Percentiles rank a stretch among this genome's conserved stretches.
Conservation (phyloP, 106 monocot species). For the Narthecium ossifragum region DNA sequence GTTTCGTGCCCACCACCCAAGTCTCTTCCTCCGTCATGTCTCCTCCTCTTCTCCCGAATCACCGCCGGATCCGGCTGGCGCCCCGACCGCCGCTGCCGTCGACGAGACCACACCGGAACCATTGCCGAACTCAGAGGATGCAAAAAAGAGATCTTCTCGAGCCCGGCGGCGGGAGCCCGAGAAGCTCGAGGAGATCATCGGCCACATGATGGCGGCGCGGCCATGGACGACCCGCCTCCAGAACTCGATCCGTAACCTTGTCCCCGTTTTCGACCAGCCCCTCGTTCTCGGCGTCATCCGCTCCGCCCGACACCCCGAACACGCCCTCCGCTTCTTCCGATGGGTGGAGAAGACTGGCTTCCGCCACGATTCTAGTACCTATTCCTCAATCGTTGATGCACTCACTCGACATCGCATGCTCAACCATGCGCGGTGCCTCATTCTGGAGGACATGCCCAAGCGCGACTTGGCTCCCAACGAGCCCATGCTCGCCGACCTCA, state of each 20-base stretch:
- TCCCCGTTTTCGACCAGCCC: constrained; percentile 44
- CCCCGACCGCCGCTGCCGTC: neutral
- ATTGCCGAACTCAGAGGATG: constrained; percentile 1
- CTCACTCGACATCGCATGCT: constrained; percentile 75
- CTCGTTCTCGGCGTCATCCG: constrained; percentile 63
- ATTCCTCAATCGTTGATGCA: constrained; percentile 37
- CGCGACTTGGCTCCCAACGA: constrained; percentile 42
- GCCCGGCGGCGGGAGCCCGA: constrained; percentile 6
- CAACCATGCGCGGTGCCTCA: constrained; percentile 93
- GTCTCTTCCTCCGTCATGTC: constrained; percentile 11
- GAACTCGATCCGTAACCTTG: constrained; percentile 75
- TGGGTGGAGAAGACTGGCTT: constrained; percentile 92
- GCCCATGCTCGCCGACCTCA: constrained; percentile 43
- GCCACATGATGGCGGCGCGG: constrained; percentile 66
- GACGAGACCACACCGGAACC: no score
- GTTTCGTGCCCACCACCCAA: no score
- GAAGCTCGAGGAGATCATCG: constrained; percentile 45
- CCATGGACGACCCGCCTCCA: constrained; percentile 97
- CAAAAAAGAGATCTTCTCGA: neutral
- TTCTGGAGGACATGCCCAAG: constrained; percentile 86
- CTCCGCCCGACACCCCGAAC: constrained; percentile 32
- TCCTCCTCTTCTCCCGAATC: constrained; percentile 7
- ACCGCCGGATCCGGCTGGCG: constrained; percentile 1
- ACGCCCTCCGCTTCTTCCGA: constrained; percentile 84
- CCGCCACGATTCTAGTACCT: constrained; percentile 59